Evolutionary conservation across 305 asterid genomes (phyloP).

Genomic region (Fraxinus dipetala): DNA sequence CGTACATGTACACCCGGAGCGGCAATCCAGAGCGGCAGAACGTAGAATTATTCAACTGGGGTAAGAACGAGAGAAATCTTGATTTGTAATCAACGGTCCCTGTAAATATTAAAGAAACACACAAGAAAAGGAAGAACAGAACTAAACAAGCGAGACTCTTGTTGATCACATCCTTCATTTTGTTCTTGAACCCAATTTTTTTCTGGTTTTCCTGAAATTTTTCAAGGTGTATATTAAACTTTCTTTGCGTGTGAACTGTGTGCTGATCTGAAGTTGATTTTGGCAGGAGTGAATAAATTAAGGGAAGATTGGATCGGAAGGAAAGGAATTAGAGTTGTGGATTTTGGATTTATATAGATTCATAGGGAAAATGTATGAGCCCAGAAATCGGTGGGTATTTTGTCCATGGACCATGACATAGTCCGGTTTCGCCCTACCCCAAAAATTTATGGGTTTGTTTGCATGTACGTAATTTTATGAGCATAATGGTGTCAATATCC

Average conservation of each 20-base stretch:
- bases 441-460: too few species aligned
- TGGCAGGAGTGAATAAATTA: not conserved
- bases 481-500: too few species aligned
- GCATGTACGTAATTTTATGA: too few species aligned
- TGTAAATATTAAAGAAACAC: slow-evolving; percentile 6
- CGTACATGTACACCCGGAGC: slow-evolving; percentile 71
- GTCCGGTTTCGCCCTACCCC: too few species aligned
- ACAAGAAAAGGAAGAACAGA: not conserved
- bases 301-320: not conserved
- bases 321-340: not conserved
- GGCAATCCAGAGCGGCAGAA: slow-evolving; percentile 40
- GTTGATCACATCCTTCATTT: not conserved
- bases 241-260: not conserved
- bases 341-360: not conserved
- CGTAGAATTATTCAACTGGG: slow-evolving; percentile 38
- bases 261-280: not conserved
- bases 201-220: not conserved
- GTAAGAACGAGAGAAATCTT: slow-evolving; percentile 43
- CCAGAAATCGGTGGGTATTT: too few species aligned
- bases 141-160: slow-evolving; percentile 3
- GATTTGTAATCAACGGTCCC: slow-evolving; percentile 51
- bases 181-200: not conserved
- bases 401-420: too few species aligned
- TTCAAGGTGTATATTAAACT: not conserved
- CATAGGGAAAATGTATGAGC: too few species aligned